Evolutionary conservation across 345 rosid genomes (phyloP), one percentile per base, ranked within the genome.

Genomic region (Bretschneidera sinensis): DNA sequence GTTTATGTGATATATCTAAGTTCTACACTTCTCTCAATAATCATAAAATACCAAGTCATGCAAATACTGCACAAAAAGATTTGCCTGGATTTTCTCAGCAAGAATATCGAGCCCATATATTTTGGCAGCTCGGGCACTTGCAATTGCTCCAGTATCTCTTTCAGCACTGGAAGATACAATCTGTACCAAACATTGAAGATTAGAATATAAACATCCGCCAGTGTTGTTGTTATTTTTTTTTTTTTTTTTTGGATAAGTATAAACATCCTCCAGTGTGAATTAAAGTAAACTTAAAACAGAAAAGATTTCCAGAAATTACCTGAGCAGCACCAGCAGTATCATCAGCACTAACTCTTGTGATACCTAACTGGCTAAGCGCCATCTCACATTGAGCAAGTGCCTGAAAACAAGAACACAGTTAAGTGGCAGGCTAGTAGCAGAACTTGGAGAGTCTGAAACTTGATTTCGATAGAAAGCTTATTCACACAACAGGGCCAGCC

Each of bases 271-370:
- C 28, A 9, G 22, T 21, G 61, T 68, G 51, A 63, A 64, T 28
- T 39, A 24, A 59, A 0, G 48, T 43, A 21, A 59, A 33, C 17
- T 60, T 9, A 63, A 50, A 57, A 64, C n/a, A n/a, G n/a, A n/a
- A 48, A 35, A 33, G n/a, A n/a, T n/a, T n/a, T n/a, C n/a, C 16
- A 21, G 57, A 56, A 34, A 28, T 49, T 69, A 94, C 99, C 95
- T 74, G 85, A 71, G 99, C 99, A 48, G 96, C 97, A 66, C 79
- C 82, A 0, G 99, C 99, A 47, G 91, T 82, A 60, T 90, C 99
- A 66, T 88, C 82, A 17, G 81, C 67, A 62, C 67, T 79, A 45
- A 80, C 73, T 78, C 85, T 79, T 21, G 73, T 54, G 19, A 94
- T 55, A 45, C 85, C 95, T 68, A 94, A 71, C 34, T 70, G 66